Evolutionary conservation across 2,329 filamentous ascomycete species (phyloP).

Genomic region (Calcarisporium arbuscula): DNA sequence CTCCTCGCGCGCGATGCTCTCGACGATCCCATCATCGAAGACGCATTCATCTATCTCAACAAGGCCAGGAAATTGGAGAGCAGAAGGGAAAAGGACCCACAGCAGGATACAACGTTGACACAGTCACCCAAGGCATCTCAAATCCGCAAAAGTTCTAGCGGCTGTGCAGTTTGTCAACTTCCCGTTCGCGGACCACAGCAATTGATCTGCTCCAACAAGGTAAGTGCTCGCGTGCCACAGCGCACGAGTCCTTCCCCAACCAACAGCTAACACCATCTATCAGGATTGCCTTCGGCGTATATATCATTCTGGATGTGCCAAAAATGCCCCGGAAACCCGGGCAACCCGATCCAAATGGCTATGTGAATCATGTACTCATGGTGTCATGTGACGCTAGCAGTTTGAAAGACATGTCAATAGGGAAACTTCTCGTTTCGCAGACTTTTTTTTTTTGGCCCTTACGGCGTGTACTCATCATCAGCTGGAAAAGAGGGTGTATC

Average conservation of each 20-base stretch:
- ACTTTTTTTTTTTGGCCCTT: too few relatives aligned
- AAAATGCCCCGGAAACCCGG: slow-evolving; percentile 26
- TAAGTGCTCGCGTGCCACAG: slow-evolving; percentile 22
- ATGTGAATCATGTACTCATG: slow-evolving; percentile 40
- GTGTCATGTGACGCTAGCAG: too few relatives aligned
- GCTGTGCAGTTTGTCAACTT: slow-evolving; percentile 42
- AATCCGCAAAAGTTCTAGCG: slow-evolving; percentile 35
- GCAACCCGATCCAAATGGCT: slow-evolving; percentile 32
- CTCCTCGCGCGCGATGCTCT: slow-evolving; percentile 44
- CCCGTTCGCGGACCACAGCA: slow-evolving; percentile 41
- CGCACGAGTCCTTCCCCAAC: too few relatives aligned
- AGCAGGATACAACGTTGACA: slow-evolving; percentile 15
- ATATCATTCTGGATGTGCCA: slow-evolving; percentile 44
- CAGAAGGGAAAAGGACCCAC: slow-evolving; percentile 5
- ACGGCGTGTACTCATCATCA: too few relatives aligned
- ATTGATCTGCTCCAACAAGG: slow-evolving; percentile 45
- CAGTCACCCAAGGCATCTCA: slow-evolving; percentile 26
- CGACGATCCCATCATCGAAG: slow-evolving; percentile 34
- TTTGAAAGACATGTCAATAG: too few relatives aligned
- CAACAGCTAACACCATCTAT: too few relatives aligned
- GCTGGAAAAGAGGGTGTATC: too few relatives aligned
- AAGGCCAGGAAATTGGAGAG: slow-evolving; percentile 27
- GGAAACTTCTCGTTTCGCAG: too few relatives aligned
- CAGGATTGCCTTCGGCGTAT: slow-evolving; percentile 38
- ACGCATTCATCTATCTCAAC: slow-evolving; percentile 37